These are phyloP conservation scores for Cucumis sativus DNA, from an alignment of 306 rosid species.

Conservation along the genomic window DNA sequence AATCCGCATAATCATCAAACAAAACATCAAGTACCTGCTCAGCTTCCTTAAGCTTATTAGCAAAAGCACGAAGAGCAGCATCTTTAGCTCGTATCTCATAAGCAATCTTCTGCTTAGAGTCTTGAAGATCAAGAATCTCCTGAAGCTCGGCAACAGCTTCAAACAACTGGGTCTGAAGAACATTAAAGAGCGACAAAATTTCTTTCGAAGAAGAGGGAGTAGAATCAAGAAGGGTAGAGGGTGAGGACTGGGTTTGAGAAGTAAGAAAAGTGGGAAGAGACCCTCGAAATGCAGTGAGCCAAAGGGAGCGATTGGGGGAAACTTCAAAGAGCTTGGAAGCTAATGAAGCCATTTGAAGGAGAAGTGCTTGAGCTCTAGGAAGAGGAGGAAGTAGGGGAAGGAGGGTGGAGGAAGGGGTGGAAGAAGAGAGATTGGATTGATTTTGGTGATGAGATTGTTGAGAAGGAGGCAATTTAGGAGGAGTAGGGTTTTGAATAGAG, in stretches of 20 bases:
- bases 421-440: slow-evolving; percentile 8
- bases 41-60: slow-evolving; percentile 69
- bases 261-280: slow-evolving; percentile 64
- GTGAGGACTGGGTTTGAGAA: slow-evolving; percentile 31
- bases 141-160: slow-evolving; percentile 92
- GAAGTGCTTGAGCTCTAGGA: slow-evolving; percentile 76
- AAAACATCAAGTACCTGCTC: slow-evolving; percentile 75
- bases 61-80: slow-evolving; percentile 45
- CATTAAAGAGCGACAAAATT: slow-evolving; percentile 41
- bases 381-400: slow-evolving; percentile 84
- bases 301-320: slow-evolving; percentile 55
- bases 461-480: slow-evolving; percentile 56
- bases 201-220: slow-evolving; percentile 62
- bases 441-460: slow-evolving; percentile 22
- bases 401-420: slow-evolving; percentile 38
- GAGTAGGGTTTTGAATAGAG: slow-evolving; percentile 51
- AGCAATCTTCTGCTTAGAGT: slow-evolving; percentile 56
- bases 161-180: slow-evolving; percentile 67
- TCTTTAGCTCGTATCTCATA: slow-evolving; percentile 52
- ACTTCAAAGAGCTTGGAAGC: slow-evolving; percentile 62
- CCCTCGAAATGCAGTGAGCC: slow-evolving; percentile 74
- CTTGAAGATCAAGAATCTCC: slow-evolving; percentile 80
- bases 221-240: slow-evolving; percentile 27
- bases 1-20: slow-evolving; percentile 75
- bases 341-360: slow-evolving; percentile 73